These are phyloP conservation scores for Musa balbisiana DNA, from an alignment of 202 grass and related monocot genomes.

Conservation along the genomic window DNA sequence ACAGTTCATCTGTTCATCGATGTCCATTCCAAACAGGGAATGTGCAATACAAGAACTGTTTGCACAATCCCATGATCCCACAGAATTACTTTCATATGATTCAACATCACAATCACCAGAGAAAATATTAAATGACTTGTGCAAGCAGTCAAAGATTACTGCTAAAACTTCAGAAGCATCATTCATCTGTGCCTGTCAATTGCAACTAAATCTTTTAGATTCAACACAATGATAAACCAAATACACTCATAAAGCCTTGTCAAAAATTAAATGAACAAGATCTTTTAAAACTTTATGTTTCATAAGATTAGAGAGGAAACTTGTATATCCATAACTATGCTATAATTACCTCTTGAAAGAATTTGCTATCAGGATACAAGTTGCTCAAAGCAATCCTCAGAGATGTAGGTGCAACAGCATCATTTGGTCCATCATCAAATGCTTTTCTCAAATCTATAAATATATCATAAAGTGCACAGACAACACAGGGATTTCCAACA, in stretches of 20 bases:
- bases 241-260: background rate
- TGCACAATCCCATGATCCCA: constrained; percentile 86
- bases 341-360: constrained; percentile 90
- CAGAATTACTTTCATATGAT: constrained; percentile 35
- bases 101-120: constrained; percentile 36
- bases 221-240: background rate
- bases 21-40: constrained; percentile 78
- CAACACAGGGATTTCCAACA: constrained; percentile 89
- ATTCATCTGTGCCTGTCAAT: constrained; percentile 90
- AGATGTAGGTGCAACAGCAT: constrained; percentile 79
- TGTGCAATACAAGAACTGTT: constrained; percentile 81
- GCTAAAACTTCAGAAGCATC: constrained; percentile 96
- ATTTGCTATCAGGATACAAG: constrained; percentile 90
- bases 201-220: constrained; percentile 10
- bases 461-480: constrained; percentile 84
- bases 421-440: constrained; percentile 49
- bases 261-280: background rate
- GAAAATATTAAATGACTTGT: constrained; percentile 62
- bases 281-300: background rate
- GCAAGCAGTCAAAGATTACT: constrained; percentile 90
- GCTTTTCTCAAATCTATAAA: constrained; percentile 81
- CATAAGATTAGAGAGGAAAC: background rate
- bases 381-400: constrained; percentile 93
- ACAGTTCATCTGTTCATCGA: constrained; percentile 87
- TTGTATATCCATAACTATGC: background rate